Evolutionary conservation across 805 yeast species (phyloP).

Genomic region (Starmerella khaoyaiensis): DNA sequence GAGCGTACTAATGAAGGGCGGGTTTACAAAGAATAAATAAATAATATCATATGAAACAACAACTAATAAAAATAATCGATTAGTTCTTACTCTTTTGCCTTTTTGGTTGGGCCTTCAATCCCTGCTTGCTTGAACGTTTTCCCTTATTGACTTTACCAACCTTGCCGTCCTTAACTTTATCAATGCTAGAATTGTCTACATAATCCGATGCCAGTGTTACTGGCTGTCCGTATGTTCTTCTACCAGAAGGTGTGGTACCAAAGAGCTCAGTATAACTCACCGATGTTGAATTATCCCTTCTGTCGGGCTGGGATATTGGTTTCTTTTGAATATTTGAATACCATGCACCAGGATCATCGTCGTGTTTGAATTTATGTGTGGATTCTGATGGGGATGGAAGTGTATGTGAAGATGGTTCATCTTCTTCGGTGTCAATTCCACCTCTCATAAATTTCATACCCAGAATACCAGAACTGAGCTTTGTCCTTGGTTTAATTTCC

Average conservation of each 20-base stretch:
- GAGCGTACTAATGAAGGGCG: slow-evolving; percentile 63
- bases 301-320: background rate
- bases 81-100: background rate
- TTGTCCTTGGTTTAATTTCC: slow-evolving; percentile 4
- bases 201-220: slow-evolving; percentile 4
- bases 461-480: slow-evolving; percentile 21
- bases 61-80: background rate
- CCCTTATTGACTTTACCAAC: background rate
- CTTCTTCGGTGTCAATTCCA: too few relatives aligned
- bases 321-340: background rate
- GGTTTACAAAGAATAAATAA: slow-evolving; percentile 30
- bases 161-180: background rate
- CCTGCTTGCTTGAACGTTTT: background rate
- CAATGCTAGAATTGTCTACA: slow-evolving; percentile 1
- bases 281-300: background rate
- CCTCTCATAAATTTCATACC: slow-evolving; percentile 25
- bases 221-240: slow-evolving; percentile 10
- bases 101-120: background rate
- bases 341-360: slow-evolving; percentile 17
- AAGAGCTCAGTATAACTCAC: slow-evolving; percentile 10
- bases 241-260: slow-evolving; percentile 4
- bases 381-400: background rate
- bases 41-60: background rate
- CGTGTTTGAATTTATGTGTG: slow-evolving; percentile 2
- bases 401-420: background rate